Base-by-base conservation (phyloP, 495 filamentous ascomycete species). In the Aspergillus ostianus region DNA sequence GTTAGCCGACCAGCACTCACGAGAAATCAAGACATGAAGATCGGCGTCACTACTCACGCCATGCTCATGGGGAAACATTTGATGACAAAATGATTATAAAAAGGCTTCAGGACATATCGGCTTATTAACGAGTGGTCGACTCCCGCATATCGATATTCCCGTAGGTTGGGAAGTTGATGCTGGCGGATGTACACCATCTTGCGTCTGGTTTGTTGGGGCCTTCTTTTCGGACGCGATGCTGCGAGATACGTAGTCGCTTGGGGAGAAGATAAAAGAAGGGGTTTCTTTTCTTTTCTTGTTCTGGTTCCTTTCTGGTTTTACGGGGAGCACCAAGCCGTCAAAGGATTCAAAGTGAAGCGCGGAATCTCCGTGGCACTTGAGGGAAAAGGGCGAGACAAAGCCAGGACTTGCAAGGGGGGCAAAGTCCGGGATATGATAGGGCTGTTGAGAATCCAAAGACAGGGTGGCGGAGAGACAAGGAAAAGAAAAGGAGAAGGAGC, bases 31-130 rank as follows among this genome's bases (percentile, higher is more conserved):
- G 47, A 41, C 7, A 60, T 20, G 57, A 15, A 19, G 44, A 61
- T 18, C 29, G 53, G 53, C 12, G 58, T 56, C n/a, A 48, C 80
- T 57, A 85, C 86, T 79, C 66, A 89, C 80, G 94, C 94, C 94
- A 98, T 98, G 69, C 74, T 89, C 87, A 95, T 89, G 47, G 94
- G 94, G 71, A 98, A 97, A 73, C 86, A 89, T 53, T 91, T 82
- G 76, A 98, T 97, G 65, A 94, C 95, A 62, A 91, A 79, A 76
- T 96, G 89, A 73, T 85, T 96, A 80, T 98, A 98, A 76, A 97
- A 98, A 20, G 94, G 94, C 80, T 98, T 98, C 62, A 98, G 80
- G 59, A 97, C 81, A 74, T 96, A 97, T 61, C 84, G 85, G 64
- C 95, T 98, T 47, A 91, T 77, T 55, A 97, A 79, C 53, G 91